Evolutionary conservation across 2,329 filamentous ascomycete genomes (phyloP), one percentile per base, ranked within the genome.

Genomic region (Sporothrix brasiliensis): DNA sequence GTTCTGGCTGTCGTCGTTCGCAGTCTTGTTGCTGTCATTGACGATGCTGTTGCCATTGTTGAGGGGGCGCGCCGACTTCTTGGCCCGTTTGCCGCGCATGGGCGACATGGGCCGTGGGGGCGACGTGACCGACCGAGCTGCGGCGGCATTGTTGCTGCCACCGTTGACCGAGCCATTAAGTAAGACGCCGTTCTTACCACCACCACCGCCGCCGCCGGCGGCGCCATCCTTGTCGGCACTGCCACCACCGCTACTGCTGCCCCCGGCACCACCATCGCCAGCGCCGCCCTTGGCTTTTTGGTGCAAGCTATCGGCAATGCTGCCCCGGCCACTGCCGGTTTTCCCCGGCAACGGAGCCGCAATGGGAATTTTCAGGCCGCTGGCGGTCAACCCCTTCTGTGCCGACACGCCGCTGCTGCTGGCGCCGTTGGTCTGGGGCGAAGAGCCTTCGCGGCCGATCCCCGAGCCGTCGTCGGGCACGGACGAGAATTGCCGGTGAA

Each of bases 401-500:
- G 49, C 63, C 1, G 56, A 11, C 3, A 47, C n/a, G 27, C n/a
- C 34, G 4, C 24, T 39, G 21, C 11, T 49, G 4, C 24, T n/a
- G 44, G 61, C n/a, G 4, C 61, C 61, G 14, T 65, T 65, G 24
- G 50, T 65, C 16, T 65, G 61, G 4, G 58, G 47, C n/a, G 39
- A 63, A 9, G 58, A 27, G 13, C 39, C 39, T 3, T 63, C 54
- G 4, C 54, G 58, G 27, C 65, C 50, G 34, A n/a, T 39, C n/a
- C 63, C 70, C 1, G 47, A 4, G 4, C 39, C 68, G 39, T 66
- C 68, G 9, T 66, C 49, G 1, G 53, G 11, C 19, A 54, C 60
- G 0, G 63, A 27, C 24, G 94, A 97, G 76, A 93, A 89, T 76
- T 92, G 89, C 69, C 92, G 86, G 54, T 83, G 84, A 70, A 90